Conservation (phyloP, 2,329 filamentous ascomycete species). For the Ophiostoma sp. region DNA sequence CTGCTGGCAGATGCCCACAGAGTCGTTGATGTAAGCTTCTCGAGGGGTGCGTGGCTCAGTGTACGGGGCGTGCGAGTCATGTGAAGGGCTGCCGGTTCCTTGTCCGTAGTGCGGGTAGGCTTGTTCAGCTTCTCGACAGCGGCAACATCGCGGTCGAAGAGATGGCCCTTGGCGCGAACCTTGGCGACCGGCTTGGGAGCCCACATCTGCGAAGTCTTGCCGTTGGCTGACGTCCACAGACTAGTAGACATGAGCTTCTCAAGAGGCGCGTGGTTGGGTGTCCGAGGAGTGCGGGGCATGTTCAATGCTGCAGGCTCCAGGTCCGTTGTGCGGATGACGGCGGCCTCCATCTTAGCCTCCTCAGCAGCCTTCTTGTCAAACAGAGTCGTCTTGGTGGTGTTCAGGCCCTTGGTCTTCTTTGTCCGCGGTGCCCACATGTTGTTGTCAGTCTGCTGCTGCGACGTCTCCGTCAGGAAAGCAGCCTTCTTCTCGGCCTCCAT, state of each 20-base stretch:
- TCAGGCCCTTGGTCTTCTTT: neutral
- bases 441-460: neutral
- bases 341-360: constrained; percentile 9
- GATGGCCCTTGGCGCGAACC: constrained; percentile 4
- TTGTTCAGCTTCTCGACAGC: constrained; percentile 16
- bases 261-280: constrained; percentile 12
- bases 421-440: constrained; percentile 8
- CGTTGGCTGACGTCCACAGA: constrained; percentile 15
- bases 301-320: constrained; percentile 19
- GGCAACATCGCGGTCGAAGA: constrained; percentile 28
- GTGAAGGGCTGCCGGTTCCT: constrained; percentile 34
- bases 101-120: constrained; percentile 29
- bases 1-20: constrained; percentile 18
- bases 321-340: constrained; percentile 23
- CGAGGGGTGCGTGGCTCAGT: neutral
- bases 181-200: constrained; percentile 15
- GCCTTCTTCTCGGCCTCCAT: neutral
- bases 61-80: constrained; percentile 36
- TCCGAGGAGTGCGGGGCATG: constrained; percentile 22
- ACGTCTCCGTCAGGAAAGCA: neutral
- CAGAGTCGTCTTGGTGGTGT: constrained; percentile 5
- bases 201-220: constrained; percentile 20
- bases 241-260: constrained; percentile 16
- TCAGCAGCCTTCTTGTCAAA: constrained; percentile 25
- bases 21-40: constrained; percentile 16